Evolutionary conservation across 306 rosid species (phyloP), one percentile per base, ranked within the genome.

Genomic region (Ormosia semicastrata): DNA sequence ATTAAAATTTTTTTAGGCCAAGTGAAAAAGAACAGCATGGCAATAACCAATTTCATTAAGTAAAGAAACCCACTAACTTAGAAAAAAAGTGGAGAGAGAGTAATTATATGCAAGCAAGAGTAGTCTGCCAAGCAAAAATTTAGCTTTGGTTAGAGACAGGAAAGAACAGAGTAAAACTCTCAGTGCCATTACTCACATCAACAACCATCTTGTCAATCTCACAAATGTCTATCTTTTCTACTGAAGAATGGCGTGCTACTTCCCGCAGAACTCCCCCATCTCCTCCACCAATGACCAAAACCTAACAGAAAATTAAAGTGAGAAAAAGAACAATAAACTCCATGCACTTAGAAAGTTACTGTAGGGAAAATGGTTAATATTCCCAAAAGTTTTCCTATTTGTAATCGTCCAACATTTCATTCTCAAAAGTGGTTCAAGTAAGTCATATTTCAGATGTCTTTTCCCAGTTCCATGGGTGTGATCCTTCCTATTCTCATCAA

Each of bases 201-300:
- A 96, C 88, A 56, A 96, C 99, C 98, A 96, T 93, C 89, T 96
- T 92, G 88, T 96, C 99, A 78, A 96, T 96, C 88, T 96, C 99
- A 4, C 99, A 96, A 40, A 96, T 93, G 85, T 93, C 99, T 50
- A 96, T 91, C 86, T 88, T 85, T 87, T 89, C 97, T 33, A 93
- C 82, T 10, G 98, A 93, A 46, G 92, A 73, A 88, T 96, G 93
- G 14, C 99, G 98, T 85, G 99, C 71, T 62, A 96, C 97, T 91
- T 96, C 99, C 79, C 99, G 91, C 70, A 96, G 46, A 53, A 96
- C 99, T n/a, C 99, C 99, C 66, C 99, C 98, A 76, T 96, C 99
- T 77, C 99, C 99, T 73, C 99, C 99, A 56, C 99, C 99, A 57
- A 96, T 96, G 80, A 96, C 98, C 93, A 96, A 87, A 89, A 96